Conservation (phyloP, 176 grass and related monocot species). For the Ananas comosus region DNA sequence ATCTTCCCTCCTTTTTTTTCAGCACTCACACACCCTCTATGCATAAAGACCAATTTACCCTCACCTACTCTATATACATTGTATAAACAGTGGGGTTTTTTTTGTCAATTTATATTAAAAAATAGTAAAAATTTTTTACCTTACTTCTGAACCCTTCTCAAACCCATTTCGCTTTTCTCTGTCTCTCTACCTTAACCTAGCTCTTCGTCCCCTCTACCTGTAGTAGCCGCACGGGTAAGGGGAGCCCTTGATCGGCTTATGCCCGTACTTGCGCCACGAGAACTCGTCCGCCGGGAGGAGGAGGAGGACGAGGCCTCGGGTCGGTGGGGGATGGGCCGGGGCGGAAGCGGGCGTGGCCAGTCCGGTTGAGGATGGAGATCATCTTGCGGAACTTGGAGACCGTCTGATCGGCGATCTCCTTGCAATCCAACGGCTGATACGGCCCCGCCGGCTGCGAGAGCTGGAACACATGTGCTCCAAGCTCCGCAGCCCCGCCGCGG, state of each 20-base stretch:
- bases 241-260: conserved; percentile 27
- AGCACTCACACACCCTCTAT: too few species aligned
- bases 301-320: too few species aligned
- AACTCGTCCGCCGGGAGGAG: conserved; percentile 7
- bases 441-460: conserved; percentile 29
- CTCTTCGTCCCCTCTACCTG: too few species aligned
- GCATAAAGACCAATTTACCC: too few species aligned
- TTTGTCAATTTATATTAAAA: too few species aligned
- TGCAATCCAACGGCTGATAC: conserved; percentile 32
- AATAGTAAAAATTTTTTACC: too few species aligned
- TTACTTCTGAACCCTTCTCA: too few species aligned
- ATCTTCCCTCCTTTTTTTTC: too few species aligned
- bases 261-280: conserved; percentile 27
- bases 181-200: too few species aligned
- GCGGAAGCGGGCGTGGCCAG: conserved; percentile 20
- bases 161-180: too few species aligned
- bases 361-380: conserved; percentile 15
- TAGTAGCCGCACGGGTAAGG: conserved; percentile 13
- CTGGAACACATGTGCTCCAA: conserved; percentile 65
- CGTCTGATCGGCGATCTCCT: conserved; percentile 41
- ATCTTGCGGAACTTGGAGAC: conserved; percentile 16
- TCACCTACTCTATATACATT: too few species aligned
- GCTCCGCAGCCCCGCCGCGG: conserved; percentile 57
- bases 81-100: too few species aligned
- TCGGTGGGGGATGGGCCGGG: neutral